phyloP scores from a whole-genome alignment of 2,329 filamentous ascomycete genomes.

The Cadophora gregata region DNA sequence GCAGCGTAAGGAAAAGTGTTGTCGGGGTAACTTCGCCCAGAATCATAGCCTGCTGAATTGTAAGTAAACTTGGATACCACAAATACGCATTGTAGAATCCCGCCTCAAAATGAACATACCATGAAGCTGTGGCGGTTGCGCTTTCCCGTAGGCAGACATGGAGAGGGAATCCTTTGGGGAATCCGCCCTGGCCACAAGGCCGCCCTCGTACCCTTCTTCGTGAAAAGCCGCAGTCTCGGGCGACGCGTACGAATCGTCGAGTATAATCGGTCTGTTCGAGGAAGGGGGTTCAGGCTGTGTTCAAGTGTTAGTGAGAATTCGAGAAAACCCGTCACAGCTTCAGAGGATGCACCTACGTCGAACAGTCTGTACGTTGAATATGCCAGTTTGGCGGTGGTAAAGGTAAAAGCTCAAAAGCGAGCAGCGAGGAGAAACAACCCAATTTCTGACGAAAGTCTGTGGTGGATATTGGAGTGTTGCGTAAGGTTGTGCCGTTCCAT shows the following conservation, averaged over 20 bases:
- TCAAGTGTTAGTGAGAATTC: neutral
- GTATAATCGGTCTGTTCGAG: conserved; percentile 43
- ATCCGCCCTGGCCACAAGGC: conserved; percentile 44
- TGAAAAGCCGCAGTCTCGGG: conserved; percentile 45
- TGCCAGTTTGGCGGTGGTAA: conserved; percentile 45
- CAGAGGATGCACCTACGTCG: conserved; percentile 39
- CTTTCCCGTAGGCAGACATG: conserved; percentile 84
- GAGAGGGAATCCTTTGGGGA: conserved; percentile 55
- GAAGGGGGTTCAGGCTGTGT: conserved; percentile 41
- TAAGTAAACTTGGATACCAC: conserved; percentile 25
- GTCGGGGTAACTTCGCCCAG: conserved; percentile 44
- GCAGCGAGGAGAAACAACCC: neutral
- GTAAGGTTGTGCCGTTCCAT: conserved; percentile 22
- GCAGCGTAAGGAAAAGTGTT: conserved; percentile 54
- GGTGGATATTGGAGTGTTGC: neutral
- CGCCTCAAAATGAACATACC: conserved; percentile 63
- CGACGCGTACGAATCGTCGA: conserved; percentile 45
- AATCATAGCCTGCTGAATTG: conserved; percentile 41
- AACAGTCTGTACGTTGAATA: conserved; percentile 44
- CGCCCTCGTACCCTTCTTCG: conserved; percentile 46
- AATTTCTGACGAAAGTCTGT: conserved; percentile 8
- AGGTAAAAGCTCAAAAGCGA: neutral
- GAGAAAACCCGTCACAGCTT: neutral
- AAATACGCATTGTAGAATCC: neutral
- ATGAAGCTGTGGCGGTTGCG: conserved; percentile 77